phyloP scores from a whole-genome alignment of 441 rosid species.

The Euphorbia schlechtendalii region DNA sequence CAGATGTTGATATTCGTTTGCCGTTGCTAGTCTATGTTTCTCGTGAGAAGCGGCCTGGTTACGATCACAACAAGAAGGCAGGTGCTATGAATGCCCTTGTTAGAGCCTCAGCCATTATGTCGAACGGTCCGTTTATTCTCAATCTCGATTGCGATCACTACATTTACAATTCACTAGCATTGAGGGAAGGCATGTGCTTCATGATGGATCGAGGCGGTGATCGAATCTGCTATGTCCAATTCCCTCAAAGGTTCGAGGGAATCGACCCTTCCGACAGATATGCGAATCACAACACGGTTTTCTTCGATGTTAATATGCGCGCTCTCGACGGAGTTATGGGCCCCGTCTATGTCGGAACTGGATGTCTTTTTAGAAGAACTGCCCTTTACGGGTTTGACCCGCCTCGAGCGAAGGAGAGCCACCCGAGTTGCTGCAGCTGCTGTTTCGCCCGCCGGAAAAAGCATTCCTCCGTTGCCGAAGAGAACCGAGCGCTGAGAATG shows the following conservation, averaged over 20 bases:
- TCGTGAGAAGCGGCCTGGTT: conserved; percentile 89
- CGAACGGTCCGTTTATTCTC: conserved; percentile 85
- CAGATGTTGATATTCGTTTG: conserved; percentile 73
- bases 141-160: conserved; percentile 94
- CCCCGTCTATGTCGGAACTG: conserved; percentile 86
- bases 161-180: conserved; percentile 76
- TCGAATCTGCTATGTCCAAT: conserved; percentile 82
- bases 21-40: conserved; percentile 83
- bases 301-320: conserved; percentile 91
- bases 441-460: conserved; percentile 61
- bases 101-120: conserved; percentile 91
- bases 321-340: conserved; percentile 96
- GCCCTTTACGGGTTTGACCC: conserved; percentile 90
- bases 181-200: conserved; percentile 95
- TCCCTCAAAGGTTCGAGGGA: conserved; percentile 91
- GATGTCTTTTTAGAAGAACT: conserved; percentile 81
- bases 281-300: conserved; percentile 87
- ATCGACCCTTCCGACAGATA: conserved; percentile 93
- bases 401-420: conserved; percentile 73
- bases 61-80: conserved; percentile 92
- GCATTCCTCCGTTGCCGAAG: conserved; percentile 52
- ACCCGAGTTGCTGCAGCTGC: conserved; percentile 66
- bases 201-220: conserved; percentile 98
- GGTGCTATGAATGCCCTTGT: conserved; percentile 96
- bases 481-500: conserved; percentile 78